Base-by-base conservation (phyloP, 2,329 filamentous ascomycete genomes). In the Rutstroemia sp. region DNA sequence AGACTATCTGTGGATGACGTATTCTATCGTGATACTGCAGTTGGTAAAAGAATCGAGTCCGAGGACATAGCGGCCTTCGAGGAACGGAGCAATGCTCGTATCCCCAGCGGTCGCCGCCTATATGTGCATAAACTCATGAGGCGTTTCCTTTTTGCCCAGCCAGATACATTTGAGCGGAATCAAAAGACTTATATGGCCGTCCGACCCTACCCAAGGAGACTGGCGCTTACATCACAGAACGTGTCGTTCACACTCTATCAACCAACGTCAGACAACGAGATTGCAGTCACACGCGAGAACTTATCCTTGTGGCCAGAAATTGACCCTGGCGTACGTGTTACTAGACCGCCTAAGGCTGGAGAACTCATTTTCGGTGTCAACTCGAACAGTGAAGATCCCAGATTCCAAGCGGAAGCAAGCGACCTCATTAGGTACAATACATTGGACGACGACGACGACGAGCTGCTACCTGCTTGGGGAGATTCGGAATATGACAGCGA, bases 401-500 rank as follows among this genome's bases (percentile, higher is more conserved):
- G 54, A 21, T 59, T 59, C 8, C 54, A 60, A 12, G 63, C 57
- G 48, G 61, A 69, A 54, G 60, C 59, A 14, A 54, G 54, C 12
- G 57, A 34, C 12, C 64, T 78, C 7, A 61, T 73, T 16, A 75
- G 75, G 57, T 76, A 78, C 54, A 71, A 69, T n/a, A 63, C 65
- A 7, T 60, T 70, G 30, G 65, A 69, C 39, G 70, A 70, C 27
- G 70, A 70, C 27, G 70, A 70, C 10, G 73, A 78, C 49, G 69
- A 77, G 21, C 62, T 74, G 9, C 69, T 80, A 6, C 79, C 80
- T 17, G 21, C 73, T 0, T 80, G 78, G 63, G 80, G 81, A 5
- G 79, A 86, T 3, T 85, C 82, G 2, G 72, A 78, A 30, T 80
- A 78, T 59, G 84, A 88, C 62, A 73, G 78, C 10, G 76, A 80